Percentiles rank a stretch among this genome's conserved stretches.
These are phyloP conservation scores for Marsdenia floribunda DNA, from an alignment of 257 asterid genomes.

Conservation along the genomic window DNA sequence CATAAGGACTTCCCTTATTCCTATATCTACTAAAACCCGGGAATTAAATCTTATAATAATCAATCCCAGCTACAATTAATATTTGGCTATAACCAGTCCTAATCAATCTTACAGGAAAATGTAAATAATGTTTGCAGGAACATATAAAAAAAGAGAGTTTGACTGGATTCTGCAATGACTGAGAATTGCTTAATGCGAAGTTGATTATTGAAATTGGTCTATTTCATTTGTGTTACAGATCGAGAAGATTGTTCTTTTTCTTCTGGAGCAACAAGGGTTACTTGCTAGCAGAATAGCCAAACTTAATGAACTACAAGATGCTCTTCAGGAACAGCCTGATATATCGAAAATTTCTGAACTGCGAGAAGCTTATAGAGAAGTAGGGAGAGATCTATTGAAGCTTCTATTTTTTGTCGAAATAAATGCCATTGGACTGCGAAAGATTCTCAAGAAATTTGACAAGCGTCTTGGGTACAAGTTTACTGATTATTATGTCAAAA, in stretches of 20 bases:
- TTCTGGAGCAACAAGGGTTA: conserved; percentile 91
- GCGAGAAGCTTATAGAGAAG: conserved; percentile 79
- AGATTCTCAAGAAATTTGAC: conserved; percentile 94
- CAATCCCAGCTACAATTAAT: background rate
- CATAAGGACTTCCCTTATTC: background rate
- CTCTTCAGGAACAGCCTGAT: conserved; percentile 80
- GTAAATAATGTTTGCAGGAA: background rate
- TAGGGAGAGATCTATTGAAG: conserved; percentile 78
- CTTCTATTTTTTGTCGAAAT: conserved; percentile 87
- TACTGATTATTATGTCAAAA: conserved; percentile 90
- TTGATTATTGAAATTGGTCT: background rate
- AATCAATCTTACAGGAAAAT: background rate
- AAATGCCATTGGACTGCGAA: conserved; percentile 87
- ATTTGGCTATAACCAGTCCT: background rate
- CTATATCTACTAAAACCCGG: background rate
- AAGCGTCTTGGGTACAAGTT: conserved; percentile 84
- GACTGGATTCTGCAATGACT: background rate
- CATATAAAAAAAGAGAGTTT: background rate
- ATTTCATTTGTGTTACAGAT: conserved; percentile 47
- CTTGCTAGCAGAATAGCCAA: conserved; percentile 68
- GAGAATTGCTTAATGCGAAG: background rate
- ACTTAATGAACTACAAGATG: conserved; percentile 59
- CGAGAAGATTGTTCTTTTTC: conserved; percentile 83
- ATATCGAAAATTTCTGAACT: conserved; percentile 66
- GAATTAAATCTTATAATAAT: background rate